A percentile compares a stretch with the other conserved stretches of the same genome.
Conservation (phyloP, 768 basidiomycete genomes). For the Termitomyces sp. region DNA sequence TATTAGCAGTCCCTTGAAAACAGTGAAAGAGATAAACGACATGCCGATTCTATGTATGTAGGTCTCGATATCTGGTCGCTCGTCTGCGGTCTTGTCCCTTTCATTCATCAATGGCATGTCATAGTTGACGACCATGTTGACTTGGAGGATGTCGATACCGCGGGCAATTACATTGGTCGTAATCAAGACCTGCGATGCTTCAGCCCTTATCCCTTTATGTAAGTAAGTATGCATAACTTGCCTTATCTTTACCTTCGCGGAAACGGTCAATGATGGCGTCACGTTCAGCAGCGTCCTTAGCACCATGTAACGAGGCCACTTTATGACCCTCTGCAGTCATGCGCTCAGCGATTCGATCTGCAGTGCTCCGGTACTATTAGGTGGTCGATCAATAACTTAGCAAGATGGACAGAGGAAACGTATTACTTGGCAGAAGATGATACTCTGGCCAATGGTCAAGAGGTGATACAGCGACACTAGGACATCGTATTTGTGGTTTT, state of each 20-base stretch:
- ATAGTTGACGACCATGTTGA: constrained; percentile 99
- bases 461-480: constrained; percentile 85
- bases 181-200: constrained; percentile 57
- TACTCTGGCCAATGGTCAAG: constrained; percentile 94
- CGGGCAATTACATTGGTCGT: constrained; percentile 98
- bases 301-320: constrained; percentile 93
- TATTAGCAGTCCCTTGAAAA: background rate
- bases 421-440: constrained; percentile 91
- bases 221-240: constrained; percentile 19
- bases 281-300: constrained; percentile 85
- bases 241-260: constrained; percentile 94
- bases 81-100: constrained; percentile 47
- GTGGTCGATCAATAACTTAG: background rate
- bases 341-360: constrained; percentile 84
- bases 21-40: constrained; percentile 18
- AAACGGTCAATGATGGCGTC: constrained; percentile 92
- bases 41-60: constrained; percentile 96
- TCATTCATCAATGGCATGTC: constrained; percentile 87
- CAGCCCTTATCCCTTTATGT: background rate
- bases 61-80: constrained; percentile 85
- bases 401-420: background rate
- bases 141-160: constrained; percentile 97
- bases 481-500: constrained; percentile 93
- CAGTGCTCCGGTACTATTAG: constrained; percentile 77
- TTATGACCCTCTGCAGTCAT: constrained; percentile 95